Percentiles rank a stretch among this genome's conserved stretches.
phyloP scores from a whole-genome alignment of 768 basidiomycete genomes.

The Russula brevipes region DNA sequence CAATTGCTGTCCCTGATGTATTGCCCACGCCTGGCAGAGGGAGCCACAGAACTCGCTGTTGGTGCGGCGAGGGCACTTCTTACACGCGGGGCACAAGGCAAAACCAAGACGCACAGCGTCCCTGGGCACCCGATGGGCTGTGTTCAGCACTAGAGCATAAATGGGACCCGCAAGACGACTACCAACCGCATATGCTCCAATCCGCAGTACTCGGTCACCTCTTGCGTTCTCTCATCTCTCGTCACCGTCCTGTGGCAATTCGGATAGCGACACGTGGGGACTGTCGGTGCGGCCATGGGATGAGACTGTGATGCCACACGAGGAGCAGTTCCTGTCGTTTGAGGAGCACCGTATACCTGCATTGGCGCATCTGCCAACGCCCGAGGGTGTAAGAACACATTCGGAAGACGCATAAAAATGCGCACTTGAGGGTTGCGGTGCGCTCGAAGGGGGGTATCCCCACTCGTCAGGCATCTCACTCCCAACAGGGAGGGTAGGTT shows the following conservation, averaged over 20 bases:
- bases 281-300: background rate
- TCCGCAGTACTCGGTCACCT: conserved; percentile 11
- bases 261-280: background rate
- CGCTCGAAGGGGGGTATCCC: background rate
- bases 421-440: background rate
- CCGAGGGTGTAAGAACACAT: background rate
- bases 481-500: background rate
- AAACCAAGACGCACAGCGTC: conserved; percentile 2
- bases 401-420: background rate
- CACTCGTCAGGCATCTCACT: background rate
- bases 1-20: background rate
- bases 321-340: background rate
- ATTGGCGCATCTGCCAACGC: background rate
- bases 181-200: conserved; percentile 13
- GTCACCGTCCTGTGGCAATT: background rate
- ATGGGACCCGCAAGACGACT: background rate
- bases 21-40: conserved; percentile 9
- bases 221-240: background rate
- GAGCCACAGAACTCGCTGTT: conserved; percentile 9
- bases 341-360: too few species aligned
- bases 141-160: background rate
- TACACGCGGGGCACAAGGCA: conserved; percentile 10
- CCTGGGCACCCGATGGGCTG: background rate
- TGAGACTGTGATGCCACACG: background rate
- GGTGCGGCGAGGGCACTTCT: background rate